Evolutionary conservation across 2,329 filamentous ascomycete species (phyloP), one percentile per base, ranked within the genome.

Genomic region (Xylariales sp.): DNA sequence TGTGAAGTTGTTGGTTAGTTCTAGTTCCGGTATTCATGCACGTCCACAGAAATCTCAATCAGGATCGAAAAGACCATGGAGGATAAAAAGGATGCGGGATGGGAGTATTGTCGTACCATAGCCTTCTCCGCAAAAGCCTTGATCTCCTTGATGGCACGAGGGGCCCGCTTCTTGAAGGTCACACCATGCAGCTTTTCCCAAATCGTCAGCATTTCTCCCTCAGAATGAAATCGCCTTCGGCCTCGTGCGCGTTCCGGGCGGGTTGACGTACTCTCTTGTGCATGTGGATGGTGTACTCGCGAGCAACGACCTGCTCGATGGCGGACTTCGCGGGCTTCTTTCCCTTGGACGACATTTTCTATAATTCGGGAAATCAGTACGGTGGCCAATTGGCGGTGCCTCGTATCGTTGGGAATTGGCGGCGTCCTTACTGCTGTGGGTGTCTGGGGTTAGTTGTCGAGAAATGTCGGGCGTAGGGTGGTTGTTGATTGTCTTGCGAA

Each of bases 261-360:
- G 23, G 64, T 67, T 69, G 83, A 92, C 92, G 83, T 94, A 97
- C 93, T 86, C 95, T 92, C 93, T 97, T 98, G 93, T 99, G 96
- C 80, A 99, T 88, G 90, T 99, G 95, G 88, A 99, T 98, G 85
- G 96, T 99, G 91, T 99, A 99, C 89, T 99, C 97, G 90, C 96
- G 93, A 81, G 96, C 91, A 84, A 99, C 95, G 83, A 99, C 97
- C 86, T 99, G 95, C 85, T 93, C 91, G 85, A 99, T 97, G 87
- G 97, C 97, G 85, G 93, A 97, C 86, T 91, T 92, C 87, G 87
- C 82, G 74, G 86, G 84, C 86, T 90, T 91, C 86, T 89, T 88
- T 79, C 83, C 81, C 81, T 85, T 88, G 66, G 85, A 82, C 82
- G 89, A 90, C 89, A 91, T 91, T 82, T 86, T 73, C 69, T 70